Base-by-base conservation (phyloP, 148 eudicot genomes). In the Selenicereus undatus region DNA sequence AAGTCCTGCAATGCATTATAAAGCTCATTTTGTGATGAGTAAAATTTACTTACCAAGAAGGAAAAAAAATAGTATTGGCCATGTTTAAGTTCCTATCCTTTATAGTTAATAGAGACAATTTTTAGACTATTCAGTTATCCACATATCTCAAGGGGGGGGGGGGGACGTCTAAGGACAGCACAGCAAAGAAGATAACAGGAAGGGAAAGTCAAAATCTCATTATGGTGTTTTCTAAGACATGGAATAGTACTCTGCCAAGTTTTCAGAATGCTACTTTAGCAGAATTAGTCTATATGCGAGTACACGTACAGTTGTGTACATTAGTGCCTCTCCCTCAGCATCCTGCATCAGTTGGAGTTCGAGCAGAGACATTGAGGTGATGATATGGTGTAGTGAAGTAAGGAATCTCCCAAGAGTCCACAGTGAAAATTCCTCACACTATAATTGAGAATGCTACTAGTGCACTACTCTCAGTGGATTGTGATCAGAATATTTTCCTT, bases 371-470 rank as follows among this genome's bases (percentile, higher is more conserved):
- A 20, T 0, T 20, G 62, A 56, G 62, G 22, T 56, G 62, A 56
- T 56, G 22, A 56, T 56, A 56, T 56, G 22, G 62, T 4, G 62
- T 56, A 56, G 20, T 16, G 21, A 56, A 20, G 62, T 16, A 17
- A 2, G 62, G 62, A 4, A 56, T 56, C 71, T 9, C 54, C 79
- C n/a, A 69, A 81, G 56, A 76, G 79, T 68, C 79, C 69, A 81
- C 72, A 77, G 48, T 39, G 22, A 82, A 39, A 82, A 78, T 82
- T 78, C 78, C 27, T 48, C 24, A 78, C 75, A 65, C 69, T 73
- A 78, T 52, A 54, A 71, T 43, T 77, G 51, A 78, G 84, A 82
- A 82, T 82, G 50, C 72, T 78, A 79, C 77, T 73, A 62, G 64
- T 30, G 72, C 51, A 51, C 82, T 81, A 27, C n/a, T 29, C 39